Percentiles rank a stretch among this genome's conserved stretches.
Conservation (phyloP, 208 protist genomes). For the Leishmania braziliensis region DNA sequence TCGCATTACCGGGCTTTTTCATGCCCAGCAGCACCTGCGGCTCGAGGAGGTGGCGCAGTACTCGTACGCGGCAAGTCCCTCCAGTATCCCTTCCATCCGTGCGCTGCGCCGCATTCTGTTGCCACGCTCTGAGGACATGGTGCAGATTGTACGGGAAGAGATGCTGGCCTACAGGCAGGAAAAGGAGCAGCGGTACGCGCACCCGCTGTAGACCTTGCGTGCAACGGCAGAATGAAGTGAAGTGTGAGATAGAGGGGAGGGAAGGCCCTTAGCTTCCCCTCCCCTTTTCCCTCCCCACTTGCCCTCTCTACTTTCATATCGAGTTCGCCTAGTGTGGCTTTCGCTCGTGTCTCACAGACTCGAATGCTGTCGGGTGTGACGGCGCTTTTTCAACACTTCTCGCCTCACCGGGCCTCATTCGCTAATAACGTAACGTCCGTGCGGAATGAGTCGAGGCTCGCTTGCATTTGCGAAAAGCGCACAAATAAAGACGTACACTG, state of each 20-base stretch:
- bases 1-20: conserved; percentile 67
- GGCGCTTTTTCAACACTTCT: not conserved
- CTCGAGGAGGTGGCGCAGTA: conserved; percentile 57
- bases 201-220: conserved; percentile 3
- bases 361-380: not conserved
- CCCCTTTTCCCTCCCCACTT: not conserved
- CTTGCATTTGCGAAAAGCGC: not conserved
- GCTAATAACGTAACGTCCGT: not conserved
- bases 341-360: not conserved
- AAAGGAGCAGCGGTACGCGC: conserved; percentile 40
- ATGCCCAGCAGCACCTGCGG: conserved; percentile 13
- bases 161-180: conserved; percentile 75
- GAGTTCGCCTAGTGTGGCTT: not conserved
- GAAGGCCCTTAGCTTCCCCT: not conserved
- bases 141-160: conserved; percentile 84
- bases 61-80: conserved; percentile 83
- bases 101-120: conserved; percentile 74
- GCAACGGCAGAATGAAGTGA: not conserved
- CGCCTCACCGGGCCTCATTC: not conserved
- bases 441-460: not conserved
- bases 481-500: not conserved
- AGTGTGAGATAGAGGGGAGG: not conserved
- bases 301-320: not conserved
- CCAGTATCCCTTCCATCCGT: conserved; percentile 65
- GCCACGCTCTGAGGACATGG: conserved; percentile 83